These are phyloP conservation scores for Avena atlantica DNA, from an alignment of 176 grass and related monocot species.

Conservation along the genomic window DNA sequence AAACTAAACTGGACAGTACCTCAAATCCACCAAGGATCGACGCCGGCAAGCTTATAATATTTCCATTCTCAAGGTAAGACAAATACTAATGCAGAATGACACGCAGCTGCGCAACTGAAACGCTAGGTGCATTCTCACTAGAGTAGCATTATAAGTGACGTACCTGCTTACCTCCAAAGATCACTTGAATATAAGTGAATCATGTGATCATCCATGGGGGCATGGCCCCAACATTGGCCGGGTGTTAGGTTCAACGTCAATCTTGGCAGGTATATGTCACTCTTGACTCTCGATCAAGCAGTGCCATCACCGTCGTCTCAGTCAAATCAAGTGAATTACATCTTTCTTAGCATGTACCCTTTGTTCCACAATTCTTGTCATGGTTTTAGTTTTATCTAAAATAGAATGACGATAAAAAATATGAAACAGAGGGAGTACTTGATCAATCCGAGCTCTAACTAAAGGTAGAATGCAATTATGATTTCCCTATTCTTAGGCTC, in stretches of 20 bases:
- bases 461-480: neutral
- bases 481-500: neutral
- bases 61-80: neutral
- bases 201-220: slow-evolving; percentile 10
- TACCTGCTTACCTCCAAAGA: slow-evolving; percentile 16
- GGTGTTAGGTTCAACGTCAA: neutral
- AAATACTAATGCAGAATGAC: neutral
- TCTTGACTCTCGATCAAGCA: neutral
- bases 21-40: no score
- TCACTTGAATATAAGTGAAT: neutral
- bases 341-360: no score
- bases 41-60: neutral
- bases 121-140: neutral
- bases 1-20: no score
- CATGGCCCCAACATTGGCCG: neutral
- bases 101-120: neutral
- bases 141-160: slow-evolving; percentile 10
- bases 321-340: neutral
- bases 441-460: neutral
- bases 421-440: no score
- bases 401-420: no score
- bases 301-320: slow-evolving; percentile 1
- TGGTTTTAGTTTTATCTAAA: no score
- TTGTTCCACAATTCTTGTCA: no score
- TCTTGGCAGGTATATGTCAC: neutral